Evolutionary conservation across 768 basidiomycete species (phyloP), one percentile per base, ranked within the genome.

Genomic region (Fomitopsis pulvina): DNA sequence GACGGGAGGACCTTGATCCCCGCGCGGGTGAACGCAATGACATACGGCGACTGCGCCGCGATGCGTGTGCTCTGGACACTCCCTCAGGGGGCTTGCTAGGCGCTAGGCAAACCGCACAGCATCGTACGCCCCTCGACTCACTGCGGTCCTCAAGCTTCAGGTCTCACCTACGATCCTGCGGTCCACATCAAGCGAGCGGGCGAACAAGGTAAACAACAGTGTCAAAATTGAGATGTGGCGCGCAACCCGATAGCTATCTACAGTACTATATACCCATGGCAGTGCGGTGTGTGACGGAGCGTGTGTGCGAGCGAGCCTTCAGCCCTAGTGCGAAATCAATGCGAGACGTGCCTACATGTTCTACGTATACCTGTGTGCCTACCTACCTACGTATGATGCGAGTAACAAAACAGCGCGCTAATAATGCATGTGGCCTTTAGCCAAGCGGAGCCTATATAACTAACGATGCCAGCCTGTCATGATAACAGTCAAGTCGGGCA

Each of bases 1-100:
- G 58, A 46, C 10, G 61, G 64, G 29, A 63, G 55, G 29, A 58
- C 80, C 69, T 78, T 81, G 61, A 90, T 78, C 10, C 88, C 85
- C 0, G 86, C 83, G 34, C 76, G 73, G 40, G 68, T 75, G 56
- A 92, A 81, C 18, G 88, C 90, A 54, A 92, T 84, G 48, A 92
- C 90, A 66, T 88, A 94, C 2, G 91, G 91, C 3, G 87, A 90
- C 46, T 82, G 64, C 0, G 83, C 79, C n/a, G 88, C 89, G 40
- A 77, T 87, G 44, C 80, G 79, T 24, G 71, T 61, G 66, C 69
- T 52, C 48, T 67, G 61, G 37, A 84, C n/a, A n/a, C n/a, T n/a
- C n/a, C n/a, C n/a, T n/a, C n/a, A n/a, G n/a, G n/a, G n/a, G n/a
- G n/a, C n/a, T n/a, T n/a, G n/a, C n/a, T n/a, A n/a, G n/a, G n/a